Base-by-base conservation (phyloP, 1,139 yeast genomes). In the Nakaseomyces kungkrabaensis region DNA sequence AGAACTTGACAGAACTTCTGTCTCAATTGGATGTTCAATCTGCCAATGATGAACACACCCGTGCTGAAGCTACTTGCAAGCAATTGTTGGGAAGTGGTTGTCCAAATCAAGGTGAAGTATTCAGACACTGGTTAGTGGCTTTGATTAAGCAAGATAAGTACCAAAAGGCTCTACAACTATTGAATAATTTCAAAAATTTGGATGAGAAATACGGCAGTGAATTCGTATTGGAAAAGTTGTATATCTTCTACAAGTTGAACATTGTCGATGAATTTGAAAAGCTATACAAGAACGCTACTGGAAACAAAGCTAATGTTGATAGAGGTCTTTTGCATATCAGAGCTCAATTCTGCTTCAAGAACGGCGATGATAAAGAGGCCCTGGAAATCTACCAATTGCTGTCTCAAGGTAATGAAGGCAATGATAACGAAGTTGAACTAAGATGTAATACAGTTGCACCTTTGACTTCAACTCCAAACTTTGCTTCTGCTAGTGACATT, bases 261-360 rank as follows among this genome's bases (percentile, higher is more conserved):
- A 70, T 72, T 53, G 62, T 71, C 24, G 59, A 61, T 5, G 69
- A 72, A 48, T 71, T 81, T 50, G 70, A 71, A 5, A 65, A 70
- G 32, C 68, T 79, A 27, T 43, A 43, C 31, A 43, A 32, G 13
- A 17, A 25, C 10, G n/a, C n/a, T 41, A 24, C 34, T 11, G 34
- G 34, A 5, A 36, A 36, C 11, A 34, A 54, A 29, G 38, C 47
- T 10, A 40, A 38, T 50, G 56, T 57, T 6, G 34, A 52, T 8
- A 69, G 81, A 56, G 90, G 88, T 0, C 68, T 86, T 53, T 69
- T 75, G 49, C 96, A 89, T 64, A 75, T 88, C n/a, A 68, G 82
- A 54, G 96, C 97, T 0, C 98, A 90, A 68, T 80, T 81, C 54
- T 77, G 76, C 61, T 88, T 85, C 70, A 82, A 82, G 61, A 65